Evolutionary conservation across 1,139 yeast species (phyloP), one percentile per base, ranked within the genome.

Genomic region (Hanseniaspora gamundiae): DNA sequence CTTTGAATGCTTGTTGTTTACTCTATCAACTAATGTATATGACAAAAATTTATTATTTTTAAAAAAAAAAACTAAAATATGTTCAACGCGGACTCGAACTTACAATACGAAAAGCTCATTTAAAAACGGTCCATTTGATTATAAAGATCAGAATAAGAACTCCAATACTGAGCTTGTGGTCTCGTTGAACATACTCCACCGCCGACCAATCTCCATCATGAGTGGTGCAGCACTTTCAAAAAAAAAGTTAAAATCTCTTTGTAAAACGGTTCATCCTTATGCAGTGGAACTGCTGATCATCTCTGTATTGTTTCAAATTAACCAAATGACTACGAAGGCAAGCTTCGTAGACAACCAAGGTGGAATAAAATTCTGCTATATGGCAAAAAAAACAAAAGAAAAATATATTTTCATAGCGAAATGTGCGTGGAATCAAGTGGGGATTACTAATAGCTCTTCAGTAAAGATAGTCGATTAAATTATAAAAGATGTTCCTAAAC

Each of bases 271-370:
- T 80, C 88, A 80, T 80, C 88, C 84, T 80, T 80, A 80, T 81
- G 88, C 88, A 81, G 84, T 88, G 87, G 84, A 85, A 82, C 83
- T 81, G 88, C 88, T 80, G 81, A 81, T 80, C 87, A 80, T 81
- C 91, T 81, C 88, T 81, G 91, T 81, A 80, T 80, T 80, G 84
- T 80, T 80, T 71, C 76, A 63, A 72, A 68, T 72, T 72, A 75
- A 71, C 76, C 69, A 69, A 69, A 67, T 65, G 75, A 66, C 66
- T 63, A 64, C 36, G 36, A 33, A 33, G 36, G 22, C 36, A 17
- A 33, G 21, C 36, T 33, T 17, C 36, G 22, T 33, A 19, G 36
- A 17, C 36, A 33, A 33, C 36, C 36, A 33, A 17, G 24, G 17
- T 16, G 21, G 11, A 17, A 17, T 17, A 19, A 17, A 33, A 33